phyloP scores from a whole-genome alignment of 2,329 filamentous ascomycete species.

The Sporothrix brasiliensis region DNA sequence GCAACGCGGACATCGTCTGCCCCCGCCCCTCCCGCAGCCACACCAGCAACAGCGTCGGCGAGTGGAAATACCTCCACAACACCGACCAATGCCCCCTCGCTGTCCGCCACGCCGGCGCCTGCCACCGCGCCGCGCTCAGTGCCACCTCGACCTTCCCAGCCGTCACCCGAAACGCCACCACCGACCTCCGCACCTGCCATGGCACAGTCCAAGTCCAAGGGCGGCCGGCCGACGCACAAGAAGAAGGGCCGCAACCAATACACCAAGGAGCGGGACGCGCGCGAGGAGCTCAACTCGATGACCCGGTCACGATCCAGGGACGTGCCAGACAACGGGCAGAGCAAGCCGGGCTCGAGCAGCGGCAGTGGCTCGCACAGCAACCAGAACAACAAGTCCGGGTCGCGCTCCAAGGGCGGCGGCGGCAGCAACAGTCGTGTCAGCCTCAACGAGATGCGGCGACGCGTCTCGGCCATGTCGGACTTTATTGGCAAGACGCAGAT shows the following conservation, averaged over 20 bases:
- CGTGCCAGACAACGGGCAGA: conserved; percentile 51
- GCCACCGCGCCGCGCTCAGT: conserved; percentile 44
- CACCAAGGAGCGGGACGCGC: conserved; percentile 70
- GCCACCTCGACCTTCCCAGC: conserved; percentile 52
- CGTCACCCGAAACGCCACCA: conserved; percentile 54
- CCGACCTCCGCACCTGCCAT: conserved; percentile 46
- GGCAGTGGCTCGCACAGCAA: conserved; percentile 32
- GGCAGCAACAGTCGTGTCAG: conserved; percentile 70
- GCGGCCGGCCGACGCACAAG: conserved; percentile 62
- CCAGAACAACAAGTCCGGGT: conserved; percentile 52
- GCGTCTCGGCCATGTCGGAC: conserved; percentile 80
- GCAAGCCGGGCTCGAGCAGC: conserved; percentile 41
- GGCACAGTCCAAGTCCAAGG: conserved; percentile 62
- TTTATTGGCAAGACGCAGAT: conserved; percentile 89
- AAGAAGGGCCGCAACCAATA: conserved; percentile 80
- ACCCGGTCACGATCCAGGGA: conserved; percentile 57
- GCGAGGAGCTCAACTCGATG: conserved; percentile 58
- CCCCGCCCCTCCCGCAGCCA: conserved; percentile 33
- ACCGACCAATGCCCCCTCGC: conserved; percentile 27
- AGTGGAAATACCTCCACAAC: conserved; percentile 33
- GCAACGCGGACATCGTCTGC: conserved; percentile 38
- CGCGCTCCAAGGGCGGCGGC: conserved; percentile 57
- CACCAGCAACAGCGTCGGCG: conserved; percentile 33
- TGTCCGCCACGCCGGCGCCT: conserved; percentile 34
- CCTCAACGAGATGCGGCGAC: conserved; percentile 85